Conservation (phyloP, 78 protist species). For the Dictyostelium discoideum region dicty_2.7 NC_007089.4:921501-922000, state of each 20-base stretch:
- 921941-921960: constrained; percentile 99
- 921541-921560: constrained; percentile 91
- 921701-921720: constrained; percentile 92
- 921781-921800: constrained; percentile 99
- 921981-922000: constrained; percentile 98
- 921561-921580: constrained; percentile 98
- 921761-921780: constrained; percentile 95
- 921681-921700: constrained; percentile 85
- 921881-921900: constrained; percentile 97
- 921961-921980: constrained; percentile 98
- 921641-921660: constrained; percentile 93
- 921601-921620: constrained; percentile 99
- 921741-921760: constrained; percentile 94
- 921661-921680: constrained; percentile 86
- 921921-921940: constrained; percentile 98
- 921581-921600: constrained; percentile 97
- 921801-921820: constrained; percentile 91
- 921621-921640: constrained; percentile 97
- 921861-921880: constrained; percentile 98
- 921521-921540: constrained; percentile 97
- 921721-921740: constrained; percentile 99
- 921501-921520: constrained; percentile 96
- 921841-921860: constrained; percentile 98
- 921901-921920: constrained; percentile 87
- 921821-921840: constrained; percentile 85